Base-by-base conservation (phyloP, 1,284 basidiomycete genomes). In the Rhodotorula glutinis region DNA sequence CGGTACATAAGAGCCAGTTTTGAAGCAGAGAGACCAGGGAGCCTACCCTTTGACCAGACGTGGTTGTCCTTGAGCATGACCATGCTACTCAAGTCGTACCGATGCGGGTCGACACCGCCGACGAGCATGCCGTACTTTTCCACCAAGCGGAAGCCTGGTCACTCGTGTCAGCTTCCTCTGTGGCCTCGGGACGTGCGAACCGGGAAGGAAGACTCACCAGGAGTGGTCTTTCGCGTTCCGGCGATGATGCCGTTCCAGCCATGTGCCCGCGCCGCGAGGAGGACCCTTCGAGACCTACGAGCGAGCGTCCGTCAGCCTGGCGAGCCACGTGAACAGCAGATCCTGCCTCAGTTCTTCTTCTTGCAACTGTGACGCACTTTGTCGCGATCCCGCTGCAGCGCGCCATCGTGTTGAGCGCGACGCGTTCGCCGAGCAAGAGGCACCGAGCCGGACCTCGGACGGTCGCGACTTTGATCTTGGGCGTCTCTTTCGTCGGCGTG, bases 31-130 rank as follows among this genome's bases (percentile, higher is more conserved):
- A 43, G 53, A 7, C 52, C 67, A 21, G 30, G 40, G 23, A 46
- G 30, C 82, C 73, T 74, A 87, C 92, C 92, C 38, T 88, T 91
- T 11, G 92, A 94, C 94, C 93, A 98, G 77, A 98, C 92, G 78
- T 98, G 96, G 79, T 98, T 98, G 78, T 98, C 95, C 81, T 98
- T 98, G 76, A 99, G 86, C 95, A 98, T 98, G 77, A 99, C 95
- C 95, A 98, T 98, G 78, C 90, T 92, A 47, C 90, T 93, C 43
- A 98, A 83, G 80, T 98, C 94, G 76, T 97, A 90, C n/a, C 96
- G 85, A 81, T 98, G 96, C 25, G 91, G 83, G 79, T 99, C 96
- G 72, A 98, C 89, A 8, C 95, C 96, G 30, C 96, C 95, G 33
- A 98, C 92, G 54, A 98, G 82, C 96, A 98, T 99, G 14, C 89